Evolutionary conservation across 2,329 filamentous ascomycete genomes (phyloP).

Genomic region (Beauveria sp.): DNA sequence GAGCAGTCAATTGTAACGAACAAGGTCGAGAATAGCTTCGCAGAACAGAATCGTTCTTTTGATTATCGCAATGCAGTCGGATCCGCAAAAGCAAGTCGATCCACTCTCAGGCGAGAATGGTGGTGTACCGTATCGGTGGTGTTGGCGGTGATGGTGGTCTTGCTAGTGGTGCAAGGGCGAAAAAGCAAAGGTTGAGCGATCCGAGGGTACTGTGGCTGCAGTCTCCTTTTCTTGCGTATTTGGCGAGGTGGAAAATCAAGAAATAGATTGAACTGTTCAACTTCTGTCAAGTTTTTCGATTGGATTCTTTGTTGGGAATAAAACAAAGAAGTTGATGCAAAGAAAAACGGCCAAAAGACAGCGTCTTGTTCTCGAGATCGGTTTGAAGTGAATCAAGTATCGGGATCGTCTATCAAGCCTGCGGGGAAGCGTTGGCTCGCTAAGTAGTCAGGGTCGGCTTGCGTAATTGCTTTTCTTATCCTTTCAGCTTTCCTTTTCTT

Average conservation of each 20-base stretch:
- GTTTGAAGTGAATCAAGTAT: neutral
- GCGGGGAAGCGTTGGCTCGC: neutral
- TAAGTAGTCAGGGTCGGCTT: neutral
- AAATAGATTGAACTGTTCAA: too few relatives aligned
- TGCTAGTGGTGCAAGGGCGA: neutral
- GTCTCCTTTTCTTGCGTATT: neutral
- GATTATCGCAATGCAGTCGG: neutral
- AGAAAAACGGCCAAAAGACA: neutral
- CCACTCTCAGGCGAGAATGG: neutral
- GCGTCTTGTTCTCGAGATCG: neutral
- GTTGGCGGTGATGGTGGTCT: neutral
- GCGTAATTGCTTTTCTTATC: neutral
- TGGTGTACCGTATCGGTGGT: neutral
- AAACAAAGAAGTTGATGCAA: neutral
- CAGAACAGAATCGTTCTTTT: neutral
- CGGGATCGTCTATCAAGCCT: neutral
- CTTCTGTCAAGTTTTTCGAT: neutral
- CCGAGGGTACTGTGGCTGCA: neutral
- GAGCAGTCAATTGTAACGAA: neutral
- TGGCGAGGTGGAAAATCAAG: neutral
- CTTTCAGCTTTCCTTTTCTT: neutral
- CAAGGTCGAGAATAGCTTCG: too few relatives aligned
- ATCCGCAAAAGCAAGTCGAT: neutral
- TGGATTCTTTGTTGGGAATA: neutral
- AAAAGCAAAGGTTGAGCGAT: slow-evolving; percentile 2